A percentile compares a stretch with the other conserved stretches of the same genome.
These are phyloP conservation scores for Sporothrix luriei DNA, from an alignment of 2,329 filamentous ascomycete genomes.

Conservation along the genomic window DNA sequence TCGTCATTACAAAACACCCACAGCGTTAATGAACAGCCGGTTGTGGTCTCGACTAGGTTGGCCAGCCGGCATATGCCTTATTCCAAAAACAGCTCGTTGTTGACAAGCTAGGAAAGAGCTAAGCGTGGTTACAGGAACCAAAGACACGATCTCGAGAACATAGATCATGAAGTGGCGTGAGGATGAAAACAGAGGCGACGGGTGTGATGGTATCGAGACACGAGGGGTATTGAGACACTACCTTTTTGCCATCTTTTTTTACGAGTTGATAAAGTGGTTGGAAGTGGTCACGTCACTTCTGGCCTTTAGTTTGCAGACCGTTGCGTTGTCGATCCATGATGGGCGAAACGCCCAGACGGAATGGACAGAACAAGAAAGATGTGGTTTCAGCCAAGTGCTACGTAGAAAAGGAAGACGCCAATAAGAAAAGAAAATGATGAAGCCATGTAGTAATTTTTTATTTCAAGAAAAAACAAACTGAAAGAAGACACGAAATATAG, in stretches of 20 bases:
- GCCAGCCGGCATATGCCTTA: background rate
- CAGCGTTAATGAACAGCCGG: background rate
- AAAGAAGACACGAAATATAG: background rate
- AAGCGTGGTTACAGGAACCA: background rate
- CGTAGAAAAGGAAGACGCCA: background rate
- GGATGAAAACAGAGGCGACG: constrained; percentile 15
- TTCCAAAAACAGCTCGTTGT: constrained; percentile 10
- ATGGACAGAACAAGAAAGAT: background rate
- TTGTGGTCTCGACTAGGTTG: background rate
- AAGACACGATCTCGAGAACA: background rate
- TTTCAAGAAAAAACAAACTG: background rate
- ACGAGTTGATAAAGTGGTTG: background rate
- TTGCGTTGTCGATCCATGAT: constrained; percentile 31
- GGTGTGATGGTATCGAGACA: constrained; percentile 3
- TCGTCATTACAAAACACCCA: background rate
- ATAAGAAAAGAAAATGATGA: background rate
- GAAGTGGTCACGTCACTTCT: background rate
- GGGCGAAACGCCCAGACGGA: constrained; percentile 30
- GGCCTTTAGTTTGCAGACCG: background rate
- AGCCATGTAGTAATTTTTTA: background rate
- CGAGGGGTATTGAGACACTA: constrained; percentile 19
- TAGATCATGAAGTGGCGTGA: background rate
- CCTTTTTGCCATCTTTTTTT: background rate
- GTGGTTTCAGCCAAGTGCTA: background rate
- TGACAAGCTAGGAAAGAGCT: background rate